These are phyloP conservation scores for Trypanosoma melophagium DNA, from an alignment of 208 protist species.

Conservation along the genomic window DNA sequence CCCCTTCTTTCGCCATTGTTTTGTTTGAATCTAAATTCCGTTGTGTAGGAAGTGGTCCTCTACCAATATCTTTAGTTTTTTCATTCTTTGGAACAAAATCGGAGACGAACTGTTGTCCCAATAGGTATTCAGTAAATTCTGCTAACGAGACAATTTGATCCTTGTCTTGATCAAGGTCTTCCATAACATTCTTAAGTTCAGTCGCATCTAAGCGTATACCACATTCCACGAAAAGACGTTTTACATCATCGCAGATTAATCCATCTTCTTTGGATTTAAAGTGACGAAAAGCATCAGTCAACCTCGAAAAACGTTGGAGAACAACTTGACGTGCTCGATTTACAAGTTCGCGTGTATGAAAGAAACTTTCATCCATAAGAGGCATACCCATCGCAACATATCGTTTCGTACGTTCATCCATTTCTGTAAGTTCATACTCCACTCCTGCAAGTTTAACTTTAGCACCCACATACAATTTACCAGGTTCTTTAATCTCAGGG, in stretches of 20 bases:
- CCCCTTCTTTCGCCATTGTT: constrained; percentile 33
- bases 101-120: constrained; percentile 79
- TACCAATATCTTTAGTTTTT: constrained; percentile 20
- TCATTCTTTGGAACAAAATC: constrained; percentile 57
- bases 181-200: constrained; percentile 64
- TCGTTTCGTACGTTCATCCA: constrained; percentile 71
- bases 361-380: constrained; percentile 72
- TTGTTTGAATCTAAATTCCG: constrained; percentile 29
- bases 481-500: constrained; percentile 52
- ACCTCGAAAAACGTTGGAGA: constrained; percentile 58
- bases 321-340: constrained; percentile 56
- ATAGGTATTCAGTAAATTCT: constrained; percentile 82
- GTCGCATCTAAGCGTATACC: constrained; percentile 39
- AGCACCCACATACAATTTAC: constrained; percentile 73
- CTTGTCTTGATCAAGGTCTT: constrained; percentile 66
- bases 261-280: constrained; percentile 62
- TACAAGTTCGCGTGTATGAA: constrained; percentile 64
- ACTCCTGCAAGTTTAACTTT: constrained; percentile 58
- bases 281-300: constrained; percentile 81
- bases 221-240: constrained; percentile 57
- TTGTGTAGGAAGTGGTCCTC: constrained; percentile 34
- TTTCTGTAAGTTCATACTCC: constrained; percentile 64
- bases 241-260: constrained; percentile 58
- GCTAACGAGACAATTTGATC: constrained; percentile 75
- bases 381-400: constrained; percentile 79